Evolutionary conservation across 306 rosid genomes (phyloP), one percentile per base, ranked within the genome.

Genomic region (Citrullus mucosospermus): DNA sequence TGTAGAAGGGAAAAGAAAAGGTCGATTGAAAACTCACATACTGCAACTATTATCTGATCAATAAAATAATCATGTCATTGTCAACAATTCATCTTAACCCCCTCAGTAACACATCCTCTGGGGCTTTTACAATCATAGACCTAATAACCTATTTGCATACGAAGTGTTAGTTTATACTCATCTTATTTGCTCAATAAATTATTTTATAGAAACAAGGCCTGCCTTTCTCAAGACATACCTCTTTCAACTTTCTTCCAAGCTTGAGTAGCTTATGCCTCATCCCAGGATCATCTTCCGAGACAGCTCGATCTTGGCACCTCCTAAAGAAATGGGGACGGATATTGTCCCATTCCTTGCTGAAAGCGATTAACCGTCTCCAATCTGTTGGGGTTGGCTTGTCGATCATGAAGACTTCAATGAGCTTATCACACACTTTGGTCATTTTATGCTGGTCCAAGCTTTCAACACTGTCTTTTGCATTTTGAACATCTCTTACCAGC

Each of bases 331-430:
- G 99, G 3, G 96, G 93, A 75, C 93, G 88, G 12, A 95, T 85
- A 68, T 43, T 83, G 79, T 80, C 62, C 99, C 97, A 95, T 70
- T 86, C 89, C 87, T 79, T 91, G 81, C 97, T 95, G 81, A 92
- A 95, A 82, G 96, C 97, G 10, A 95, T 78, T 82, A 95, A 84
- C 59, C 87, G 88, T 80, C 97, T 89, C 98, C 97, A 95, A 71
- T 95, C 96, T 15, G 90, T 82, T 41, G 97, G 87, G 48, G 91
- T 86, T 43, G 97, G 91, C 84, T 92, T 95, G 81, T 95, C 99
- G 50, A 92, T 95, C 89, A 91, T 50, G 88, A 95, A 95, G 83
- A 95, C 92, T 25, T 85, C 97, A 84, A 92, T 95, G 18, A 95
- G 89, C 85, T 95, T 95, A 81, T 95, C 90, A 2, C 96, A 95